These are phyloP conservation scores for Glaciozyma martinii DNA, from an alignment of 768 basidiomycete genomes.

Conservation along the genomic window DNA sequence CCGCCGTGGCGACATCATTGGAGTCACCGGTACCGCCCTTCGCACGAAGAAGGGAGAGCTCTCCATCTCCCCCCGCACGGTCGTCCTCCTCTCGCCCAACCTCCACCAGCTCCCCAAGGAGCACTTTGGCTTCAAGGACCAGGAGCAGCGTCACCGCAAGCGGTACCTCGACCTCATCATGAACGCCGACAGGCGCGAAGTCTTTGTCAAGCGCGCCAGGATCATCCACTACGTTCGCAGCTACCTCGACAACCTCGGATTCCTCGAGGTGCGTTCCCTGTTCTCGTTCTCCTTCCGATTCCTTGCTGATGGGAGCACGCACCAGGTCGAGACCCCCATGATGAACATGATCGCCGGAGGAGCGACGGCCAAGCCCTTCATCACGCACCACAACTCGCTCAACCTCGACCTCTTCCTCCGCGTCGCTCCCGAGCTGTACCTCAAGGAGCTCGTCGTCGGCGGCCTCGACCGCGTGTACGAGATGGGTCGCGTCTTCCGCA, in stretches of 20 bases:
- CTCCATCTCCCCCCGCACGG: constrained; percentile 69
- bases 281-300: background rate
- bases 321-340: constrained; percentile 87
- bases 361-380: constrained; percentile 95
- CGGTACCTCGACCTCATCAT: constrained; percentile 97
- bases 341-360: constrained; percentile 94
- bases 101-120: constrained; percentile 87
- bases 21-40: constrained; percentile 76
- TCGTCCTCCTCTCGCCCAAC: constrained; percentile 87
- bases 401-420: constrained; percentile 93
- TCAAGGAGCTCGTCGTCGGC: constrained; percentile 94
- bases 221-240: constrained; percentile 89
- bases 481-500: constrained; percentile 94
- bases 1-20: constrained; percentile 92
- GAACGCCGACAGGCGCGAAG: constrained; percentile 75
- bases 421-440: constrained; percentile 92
- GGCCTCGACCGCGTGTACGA: constrained; percentile 97
- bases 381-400: constrained; percentile 98
- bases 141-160: constrained; percentile 95
- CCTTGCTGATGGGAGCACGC: background rate
- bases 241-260: constrained; percentile 80
- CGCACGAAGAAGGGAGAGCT: constrained; percentile 95
- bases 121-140: constrained; percentile 92
- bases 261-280: constrained; percentile 60
- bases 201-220: constrained; percentile 79